Conservation (phyloP, 106 monocot genomes). For the Allium sativum region DNA sequence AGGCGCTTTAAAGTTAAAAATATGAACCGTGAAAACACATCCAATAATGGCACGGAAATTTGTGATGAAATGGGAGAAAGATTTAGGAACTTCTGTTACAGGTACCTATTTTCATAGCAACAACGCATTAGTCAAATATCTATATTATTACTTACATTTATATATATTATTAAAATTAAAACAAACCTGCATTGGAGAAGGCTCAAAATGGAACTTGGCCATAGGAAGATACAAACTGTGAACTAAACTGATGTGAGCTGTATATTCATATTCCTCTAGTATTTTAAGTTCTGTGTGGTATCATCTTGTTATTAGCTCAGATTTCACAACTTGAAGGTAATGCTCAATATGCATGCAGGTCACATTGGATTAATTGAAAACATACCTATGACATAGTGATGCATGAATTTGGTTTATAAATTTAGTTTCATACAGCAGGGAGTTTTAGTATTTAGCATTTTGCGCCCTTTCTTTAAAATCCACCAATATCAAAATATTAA, state of each 20-base stretch:
- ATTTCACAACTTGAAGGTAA: constrained; percentile 88
- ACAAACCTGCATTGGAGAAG: constrained; percentile 34
- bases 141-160: too few species aligned
- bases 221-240: constrained; percentile 70
- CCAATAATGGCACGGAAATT: constrained; percentile 96
- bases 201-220: constrained; percentile 90
- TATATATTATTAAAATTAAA: not conserved
- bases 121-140: too few species aligned
- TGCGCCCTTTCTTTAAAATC: too few species aligned
- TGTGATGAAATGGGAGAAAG: constrained; percentile 94
- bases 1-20: not conserved
- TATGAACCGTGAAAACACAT: constrained; percentile 83
- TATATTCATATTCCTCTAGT: constrained; percentile 91
- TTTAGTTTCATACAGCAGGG: too few species aligned
- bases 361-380: not conserved
- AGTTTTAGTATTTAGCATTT: too few species aligned
- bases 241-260: constrained; percentile 78
- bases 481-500: too few species aligned
- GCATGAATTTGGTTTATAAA: too few species aligned
- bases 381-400: not conserved
- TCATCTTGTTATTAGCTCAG: constrained; percentile 51
- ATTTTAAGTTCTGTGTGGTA: constrained; percentile 40
- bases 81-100: constrained; percentile 65
- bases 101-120: constrained; percentile 50
- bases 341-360: constrained; percentile 65